Evolutionary conservation across 1,139 yeast species (phyloP).

Genomic region (Candida buenavistaensis): DNA sequence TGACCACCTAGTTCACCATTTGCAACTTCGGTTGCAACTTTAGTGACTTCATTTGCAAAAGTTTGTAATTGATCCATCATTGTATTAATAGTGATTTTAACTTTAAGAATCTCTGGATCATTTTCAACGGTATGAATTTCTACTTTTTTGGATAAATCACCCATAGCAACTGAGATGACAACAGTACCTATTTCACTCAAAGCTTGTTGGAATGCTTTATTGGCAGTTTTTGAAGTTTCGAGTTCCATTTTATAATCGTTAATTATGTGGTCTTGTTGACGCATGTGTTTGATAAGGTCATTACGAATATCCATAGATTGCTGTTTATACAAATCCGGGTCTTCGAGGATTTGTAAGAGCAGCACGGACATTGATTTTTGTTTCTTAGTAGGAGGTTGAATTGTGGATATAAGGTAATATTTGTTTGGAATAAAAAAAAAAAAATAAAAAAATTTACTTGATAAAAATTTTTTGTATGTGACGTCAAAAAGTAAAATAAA

Average conservation of each 20-base stretch:
- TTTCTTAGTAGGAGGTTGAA: too few species aligned
- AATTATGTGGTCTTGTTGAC: conserved; percentile 31
- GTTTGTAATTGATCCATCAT: conserved; percentile 88
- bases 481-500: too few species aligned
- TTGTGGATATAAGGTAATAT: too few species aligned
- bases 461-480: too few species aligned
- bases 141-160: conserved; percentile 78
- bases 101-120: conserved; percentile 74
- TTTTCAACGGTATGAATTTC: conserved; percentile 69
- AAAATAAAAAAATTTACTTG: too few species aligned
- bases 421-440: too few species aligned
- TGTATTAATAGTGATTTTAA: conserved; percentile 77
- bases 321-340: conserved; percentile 38
- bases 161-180: conserved; percentile 81
- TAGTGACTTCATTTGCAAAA: conserved; percentile 79
- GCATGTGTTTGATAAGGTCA: conserved; percentile 31
- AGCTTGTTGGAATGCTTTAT: conserved; percentile 75
- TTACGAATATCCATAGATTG: conserved; percentile 33
- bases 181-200: conserved; percentile 79
- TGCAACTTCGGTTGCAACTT: conserved; percentile 87
- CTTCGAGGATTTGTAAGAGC: conserved; percentile 37
- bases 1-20: conserved; percentile 89
- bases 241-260: conserved; percentile 39
- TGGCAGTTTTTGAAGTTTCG: conserved; percentile 59
- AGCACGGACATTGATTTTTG: too few species aligned